phyloP scores from a whole-genome alignment of 176 grass and related monocot genomes.

The Hordeum marinum region DNA sequence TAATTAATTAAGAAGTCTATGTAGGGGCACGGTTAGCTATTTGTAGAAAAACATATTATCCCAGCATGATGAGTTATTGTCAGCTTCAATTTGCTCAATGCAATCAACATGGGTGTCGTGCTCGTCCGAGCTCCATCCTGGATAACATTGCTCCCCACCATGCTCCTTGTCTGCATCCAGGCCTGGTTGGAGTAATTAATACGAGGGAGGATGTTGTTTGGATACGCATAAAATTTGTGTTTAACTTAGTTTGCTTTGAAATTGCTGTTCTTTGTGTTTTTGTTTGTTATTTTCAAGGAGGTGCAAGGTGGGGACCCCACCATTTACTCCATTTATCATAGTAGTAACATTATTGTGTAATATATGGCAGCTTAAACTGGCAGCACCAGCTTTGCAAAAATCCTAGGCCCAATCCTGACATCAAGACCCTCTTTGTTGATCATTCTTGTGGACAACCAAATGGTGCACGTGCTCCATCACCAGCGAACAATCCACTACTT shows the following conservation, averaged over 20 bases:
- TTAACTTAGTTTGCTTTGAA: not conserved
- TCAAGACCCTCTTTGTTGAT: conserved; percentile 99
- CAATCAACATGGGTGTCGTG: not conserved
- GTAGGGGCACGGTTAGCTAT: not conserved
- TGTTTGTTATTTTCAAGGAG: not conserved
- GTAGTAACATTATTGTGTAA: conserved; percentile 1
- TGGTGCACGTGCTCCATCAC: conserved; percentile 92
- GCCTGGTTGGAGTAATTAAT: not conserved
- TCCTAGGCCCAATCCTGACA: conserved; percentile 97
- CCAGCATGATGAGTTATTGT: not conserved
- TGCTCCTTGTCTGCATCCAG: too few species aligned
- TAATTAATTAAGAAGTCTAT: not conserved
- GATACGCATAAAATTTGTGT: not conserved
- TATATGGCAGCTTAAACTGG: conserved; percentile 93
- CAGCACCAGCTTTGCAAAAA: conserved; percentile 99
- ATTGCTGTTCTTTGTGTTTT: not conserved
- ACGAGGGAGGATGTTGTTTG: not conserved
- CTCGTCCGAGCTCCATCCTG: not conserved
- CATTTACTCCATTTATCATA: not conserved
- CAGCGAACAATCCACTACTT: conserved; percentile 82
- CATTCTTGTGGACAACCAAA: conserved; percentile 96
- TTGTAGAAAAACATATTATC: not conserved
- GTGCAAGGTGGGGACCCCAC: not conserved
- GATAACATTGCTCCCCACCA: not conserved
- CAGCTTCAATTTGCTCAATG: not conserved